These are phyloP conservation scores for Alternaria metachromatica DNA, from an alignment of 2,329 filamentous ascomycete species.

Conservation along the genomic window DNA sequence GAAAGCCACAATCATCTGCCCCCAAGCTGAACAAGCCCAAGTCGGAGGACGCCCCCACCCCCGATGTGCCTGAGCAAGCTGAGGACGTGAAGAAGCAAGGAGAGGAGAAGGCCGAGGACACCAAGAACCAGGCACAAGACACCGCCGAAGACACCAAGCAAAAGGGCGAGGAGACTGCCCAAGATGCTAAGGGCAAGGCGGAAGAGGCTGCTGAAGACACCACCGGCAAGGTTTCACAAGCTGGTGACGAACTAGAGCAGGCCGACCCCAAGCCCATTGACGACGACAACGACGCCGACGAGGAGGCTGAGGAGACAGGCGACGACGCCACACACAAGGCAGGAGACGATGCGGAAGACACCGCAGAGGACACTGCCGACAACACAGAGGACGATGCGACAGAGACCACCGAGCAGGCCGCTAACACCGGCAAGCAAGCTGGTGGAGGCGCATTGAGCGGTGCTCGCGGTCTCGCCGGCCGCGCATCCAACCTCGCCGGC, in stretches of 20 bases:
- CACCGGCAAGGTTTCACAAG: conserved; percentile 57
- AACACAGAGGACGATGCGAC: conserved; percentile 51
- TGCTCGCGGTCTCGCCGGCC: conserved; percentile 55
- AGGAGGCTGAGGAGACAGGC: conserved; percentile 31
- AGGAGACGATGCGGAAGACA: conserved; percentile 55
- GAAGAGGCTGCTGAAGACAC: conserved; percentile 46
- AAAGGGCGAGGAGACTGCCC: conserved; percentile 38
- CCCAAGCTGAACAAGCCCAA: conserved; percentile 53
- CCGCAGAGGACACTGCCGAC: conserved; percentile 40
- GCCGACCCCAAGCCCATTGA: conserved; percentile 56
- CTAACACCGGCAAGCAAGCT: conserved; percentile 43
- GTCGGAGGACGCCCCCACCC: conserved; percentile 45
- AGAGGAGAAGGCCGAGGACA: conserved; percentile 44
- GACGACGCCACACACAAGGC: conserved; percentile 54
- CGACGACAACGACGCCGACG: conserved; percentile 45
- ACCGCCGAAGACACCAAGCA: conserved; percentile 45
- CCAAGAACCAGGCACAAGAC: conserved; percentile 50
- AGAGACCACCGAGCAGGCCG: conserved; percentile 43
- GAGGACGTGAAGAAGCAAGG: conserved; percentile 50
- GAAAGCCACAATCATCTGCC: conserved; percentile 51
- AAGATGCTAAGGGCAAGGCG: conserved; percentile 47
- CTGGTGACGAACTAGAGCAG: conserved; percentile 54
- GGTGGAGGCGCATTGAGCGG: conserved; percentile 51
- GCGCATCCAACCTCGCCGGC: conserved; percentile 55
- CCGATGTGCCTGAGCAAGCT: conserved; percentile 42